A percentile compares a stretch with the other conserved stretches of the same genome.
phyloP scores from a whole-genome alignment of 768 basidiomycete species.

The Hirschioporus abietinus region DNA sequence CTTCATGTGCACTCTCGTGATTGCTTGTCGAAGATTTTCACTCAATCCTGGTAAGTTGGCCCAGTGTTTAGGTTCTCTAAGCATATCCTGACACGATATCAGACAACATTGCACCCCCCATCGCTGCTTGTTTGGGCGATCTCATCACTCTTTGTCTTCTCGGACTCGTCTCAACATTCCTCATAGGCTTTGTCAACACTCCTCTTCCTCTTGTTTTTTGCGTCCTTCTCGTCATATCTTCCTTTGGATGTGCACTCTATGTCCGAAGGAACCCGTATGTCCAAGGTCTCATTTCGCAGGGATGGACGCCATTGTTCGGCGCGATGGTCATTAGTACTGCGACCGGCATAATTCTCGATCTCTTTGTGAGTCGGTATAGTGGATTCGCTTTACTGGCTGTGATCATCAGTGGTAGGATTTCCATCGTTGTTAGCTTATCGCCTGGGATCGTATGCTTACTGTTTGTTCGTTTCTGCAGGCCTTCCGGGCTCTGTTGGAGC shows the following conservation, averaged over 20 bases:
- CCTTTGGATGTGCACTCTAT: constrained; percentile 43
- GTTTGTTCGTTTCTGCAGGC: constrained; percentile 33
- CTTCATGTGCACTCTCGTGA: constrained; percentile 85
- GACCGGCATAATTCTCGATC: constrained; percentile 88
- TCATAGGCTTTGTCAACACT: constrained; percentile 63
- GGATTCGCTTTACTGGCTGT: constrained; percentile 86
- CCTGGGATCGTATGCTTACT: neutral
- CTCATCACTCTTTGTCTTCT: constrained; percentile 84
- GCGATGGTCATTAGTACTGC: constrained; percentile 86
- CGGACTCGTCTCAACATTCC: constrained; percentile 64
- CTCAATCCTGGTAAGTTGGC: constrained; percentile 71
- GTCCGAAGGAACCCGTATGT: constrained; percentile 66
- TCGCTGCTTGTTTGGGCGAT: constrained; percentile 91
- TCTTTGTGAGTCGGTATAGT: constrained; percentile 80
- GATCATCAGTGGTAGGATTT: constrained; percentile 71
- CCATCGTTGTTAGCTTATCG: neutral
- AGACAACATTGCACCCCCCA: constrained; percentile 96
- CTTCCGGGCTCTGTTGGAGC: constrained; percentile 87
- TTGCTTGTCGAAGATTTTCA: constrained; percentile 67
- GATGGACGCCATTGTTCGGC: constrained; percentile 88
- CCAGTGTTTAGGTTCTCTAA: neutral
- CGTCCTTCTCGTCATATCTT: constrained; percentile 42
- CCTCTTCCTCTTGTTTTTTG: constrained; percentile 54
- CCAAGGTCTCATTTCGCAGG: constrained; percentile 67
- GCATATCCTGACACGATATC: neutral